phyloP scores from a whole-genome alignment of 352 stramenopile species.

The Globisporangium cystogenes region DNA sequence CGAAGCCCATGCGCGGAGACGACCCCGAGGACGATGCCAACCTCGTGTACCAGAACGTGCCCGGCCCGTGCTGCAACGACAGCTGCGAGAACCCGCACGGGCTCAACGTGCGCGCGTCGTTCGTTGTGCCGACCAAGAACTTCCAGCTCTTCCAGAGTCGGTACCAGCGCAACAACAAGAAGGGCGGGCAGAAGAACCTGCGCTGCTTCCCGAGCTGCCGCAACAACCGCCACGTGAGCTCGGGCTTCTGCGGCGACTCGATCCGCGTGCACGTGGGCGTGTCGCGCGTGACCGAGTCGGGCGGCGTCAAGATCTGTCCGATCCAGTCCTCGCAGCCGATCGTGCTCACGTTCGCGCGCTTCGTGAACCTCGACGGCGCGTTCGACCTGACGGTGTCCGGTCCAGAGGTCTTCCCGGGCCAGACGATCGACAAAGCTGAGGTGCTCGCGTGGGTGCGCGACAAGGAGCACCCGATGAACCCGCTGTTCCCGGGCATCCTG shows the following conservation, averaged over 20 bases:
- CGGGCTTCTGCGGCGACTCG: constrained; percentile 82
- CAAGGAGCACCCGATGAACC: constrained; percentile 75
- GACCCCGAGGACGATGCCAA: constrained; percentile 61
- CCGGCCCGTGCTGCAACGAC: constrained; percentile 73
- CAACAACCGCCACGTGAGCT: constrained; percentile 74
- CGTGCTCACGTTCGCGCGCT: constrained; percentile 61
- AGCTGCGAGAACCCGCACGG: constrained; percentile 80
- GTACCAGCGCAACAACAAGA: constrained; percentile 91
- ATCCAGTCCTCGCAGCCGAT: constrained; percentile 52
- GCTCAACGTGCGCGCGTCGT: constrained; percentile 71
- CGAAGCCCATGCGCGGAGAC: constrained; percentile 69
- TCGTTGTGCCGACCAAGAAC: constrained; percentile 70
- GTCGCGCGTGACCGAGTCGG: constrained; percentile 66
- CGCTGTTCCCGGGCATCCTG: constrained; percentile 66
- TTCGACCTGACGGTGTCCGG: constrained; percentile 68
- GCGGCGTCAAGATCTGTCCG: constrained; percentile 77
- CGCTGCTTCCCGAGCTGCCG: constrained; percentile 85
- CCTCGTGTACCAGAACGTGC: constrained; percentile 69
- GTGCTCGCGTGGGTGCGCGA: constrained; percentile 59
- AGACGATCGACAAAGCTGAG: constrained; percentile 71
- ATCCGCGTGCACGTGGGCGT: constrained; percentile 79
- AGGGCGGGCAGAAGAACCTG: constrained; percentile 86
- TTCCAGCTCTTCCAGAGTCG: constrained; percentile 74
- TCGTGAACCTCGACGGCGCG: constrained; percentile 65
- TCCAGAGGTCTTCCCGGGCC: constrained; percentile 65